Evolutionary conservation across 148 eudicot genomes (phyloP), one percentile per base, ranked within the genome.

Genomic region (Pharnaceum exiguum): DNA sequence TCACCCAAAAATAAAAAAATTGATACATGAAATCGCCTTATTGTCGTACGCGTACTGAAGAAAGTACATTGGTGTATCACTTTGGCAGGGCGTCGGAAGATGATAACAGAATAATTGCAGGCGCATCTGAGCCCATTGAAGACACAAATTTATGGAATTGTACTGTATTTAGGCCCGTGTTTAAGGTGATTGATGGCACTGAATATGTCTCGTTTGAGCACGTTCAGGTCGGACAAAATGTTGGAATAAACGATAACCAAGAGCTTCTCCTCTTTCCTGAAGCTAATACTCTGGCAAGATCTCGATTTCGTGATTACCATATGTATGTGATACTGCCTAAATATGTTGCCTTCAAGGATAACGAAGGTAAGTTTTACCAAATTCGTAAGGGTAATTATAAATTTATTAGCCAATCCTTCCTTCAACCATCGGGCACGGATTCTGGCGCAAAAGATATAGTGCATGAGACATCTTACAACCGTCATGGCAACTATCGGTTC

Each of bases 141-240:
- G 59, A 55, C 26, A 7, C n/a, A 23, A 7, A 11, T 2, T 43
- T 21, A 37, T 55, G 59, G 59, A 55, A 55, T 23, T 55, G 59
- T 17, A 55, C 59, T 0, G 35, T 55, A 30, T 55, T 53, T 12
- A 21, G 42, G 40, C 5, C 23, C 25, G 16, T 19, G 27, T n/a
- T n/a, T n/a, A n/a, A n/a, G n/a, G n/a, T n/a, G n/a, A n/a, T n/a
- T n/a, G n/a, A n/a, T n/a, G n/a, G n/a, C n/a, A n/a, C n/a, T n/a
- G n/a, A n/a, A n/a, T n/a, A n/a, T n/a, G n/a, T n/a, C n/a, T n/a
- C n/a, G n/a, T 36, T 55, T 37, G 40, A 12, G 7, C 59, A 55
- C n/a, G 21, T 36, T 4, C 59, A 55, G 26, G 26, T 39, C 2
- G 29, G 18, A 11, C 22, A 3, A 12, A 22, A 10, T 4, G 3